Evolutionary conservation across 257 asterid genomes (phyloP), one percentile per base, ranked within the genome.

Genomic region (Solanum lycopersicoides): DNA sequence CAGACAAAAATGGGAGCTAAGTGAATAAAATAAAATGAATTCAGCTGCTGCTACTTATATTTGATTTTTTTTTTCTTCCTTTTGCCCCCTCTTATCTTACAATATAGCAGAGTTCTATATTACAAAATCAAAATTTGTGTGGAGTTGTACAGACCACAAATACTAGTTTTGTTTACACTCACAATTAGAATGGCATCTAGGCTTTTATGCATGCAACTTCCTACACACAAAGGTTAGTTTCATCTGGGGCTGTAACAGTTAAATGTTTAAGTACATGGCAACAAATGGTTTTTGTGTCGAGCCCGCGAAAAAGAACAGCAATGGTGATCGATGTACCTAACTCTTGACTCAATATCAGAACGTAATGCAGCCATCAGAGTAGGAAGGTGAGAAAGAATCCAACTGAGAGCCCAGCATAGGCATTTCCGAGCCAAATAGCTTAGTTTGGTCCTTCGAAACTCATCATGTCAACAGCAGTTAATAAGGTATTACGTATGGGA

Each of bases 401-500:
- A 86, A 72, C 83, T 56, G 32, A 86, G 39, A 45, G 45, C 83
- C 87, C 88, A 86, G 75, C 30, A 34, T 72, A 66, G 59, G 60
- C 83, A 34, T 87, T 41, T 66, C 86, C 32, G 34, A 72, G 86
- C 69, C 86, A 50, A 50, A 82, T 25, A 15, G 77, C 35, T 69
- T 69, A 20, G 23, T 41, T 41, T 82, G 32, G 50, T 47, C 76
- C 65, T 72, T 60, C 71, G 83, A 63, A 21, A 35, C 69, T 86
- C 85, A 71, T 84, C n/a, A 74, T 60, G 42, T 18, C 45, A 35
- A 60, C 69, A 83, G 83, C 42, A 45, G 89, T 95, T 95, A 95
- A 92, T 91, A 93, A 83, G 98, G 98, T 86, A 95, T 87, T 84
- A 95, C 98, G 82, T 93, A 95, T 85, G 98, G 98, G 89, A 94